Evolutionary conservation across 2,329 filamentous ascomycete genomes (phyloP), one percentile per base, ranked within the genome.

Genomic region (Plectosphaerella sp.): DNA sequence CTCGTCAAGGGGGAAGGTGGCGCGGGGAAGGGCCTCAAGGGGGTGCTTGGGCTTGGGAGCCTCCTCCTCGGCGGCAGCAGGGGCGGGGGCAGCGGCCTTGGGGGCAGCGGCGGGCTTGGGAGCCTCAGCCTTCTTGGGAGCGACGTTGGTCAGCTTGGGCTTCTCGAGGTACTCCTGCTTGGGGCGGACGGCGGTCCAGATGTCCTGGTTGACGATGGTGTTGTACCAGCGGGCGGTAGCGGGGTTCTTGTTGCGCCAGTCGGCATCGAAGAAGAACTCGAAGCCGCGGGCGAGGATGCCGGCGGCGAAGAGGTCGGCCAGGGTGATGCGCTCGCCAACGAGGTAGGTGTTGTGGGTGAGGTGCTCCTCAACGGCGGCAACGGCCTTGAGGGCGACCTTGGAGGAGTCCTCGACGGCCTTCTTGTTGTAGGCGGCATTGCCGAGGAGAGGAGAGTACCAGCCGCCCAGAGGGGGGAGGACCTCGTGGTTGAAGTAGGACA

Each of bases 1-100:
- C 78, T 99, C 94, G 70, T 99, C 94, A 53, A 99, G 83, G 63
- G 88, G 80, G 68, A 96, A 83, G 53, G 87, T 85, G 57, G 94
- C 78, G 71, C 86, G 88, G 67, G 86, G 84, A 52, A 97, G 88
- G 61, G 83, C 73, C 73, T 96, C 93, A 60, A 96, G 82, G 63
- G 94, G 92, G 82, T 99, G 94, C 88, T 97, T 99, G 70, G 92
- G 76, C 87, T 97, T 97, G 68, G 91, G 89, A 58, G 84, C 82
- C 54, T 79, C 73, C 49, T 66, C 72, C 54, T 77, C 76, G 58
- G 66, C 66, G 48, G 69, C 69, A 22, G 59, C 67, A 11, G 66
- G 60, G 48, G 65, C 67, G 51, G 72, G 58, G 28, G 63, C 62
- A 45, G 64, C 64, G 41, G 58, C 62, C 59, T 73, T 72, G 48